Evolutionary conservation across 179 eudicot species (phyloP).

Genomic region (Carnegiea gigantea): DNA sequence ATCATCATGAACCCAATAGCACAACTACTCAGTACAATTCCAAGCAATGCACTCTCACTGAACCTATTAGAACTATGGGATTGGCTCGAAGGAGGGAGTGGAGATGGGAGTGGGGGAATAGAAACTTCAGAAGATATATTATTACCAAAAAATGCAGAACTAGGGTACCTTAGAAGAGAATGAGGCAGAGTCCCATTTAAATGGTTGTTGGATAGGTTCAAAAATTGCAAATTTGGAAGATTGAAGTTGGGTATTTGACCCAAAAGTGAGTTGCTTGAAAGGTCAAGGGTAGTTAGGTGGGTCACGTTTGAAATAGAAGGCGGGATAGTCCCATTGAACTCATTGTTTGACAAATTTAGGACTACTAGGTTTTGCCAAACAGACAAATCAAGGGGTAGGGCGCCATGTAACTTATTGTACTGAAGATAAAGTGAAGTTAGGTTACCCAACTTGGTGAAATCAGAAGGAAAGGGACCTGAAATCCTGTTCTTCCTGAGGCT

Average conservation of each 20-base stretch:
- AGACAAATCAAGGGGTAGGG: constrained; percentile 42
- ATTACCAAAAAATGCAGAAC: constrained; percentile 59
- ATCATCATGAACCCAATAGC: constrained; percentile 33
- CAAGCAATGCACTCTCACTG: constrained; percentile 54
- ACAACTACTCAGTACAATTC: constrained; percentile 49
- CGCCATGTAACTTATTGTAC: constrained; percentile 43
- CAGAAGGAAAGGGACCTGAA: constrained; percentile 55
- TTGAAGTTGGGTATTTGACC: constrained; percentile 64
- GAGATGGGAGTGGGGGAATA: constrained; percentile 38
- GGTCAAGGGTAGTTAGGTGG: constrained; percentile 55
- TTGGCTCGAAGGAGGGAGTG: constrained; percentile 25
- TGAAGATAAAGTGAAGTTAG: constrained; percentile 48
- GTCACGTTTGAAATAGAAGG: constrained; percentile 45
- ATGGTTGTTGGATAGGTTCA: constrained; percentile 66
- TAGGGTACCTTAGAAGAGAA: constrained; percentile 59
- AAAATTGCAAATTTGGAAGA: constrained; percentile 41
- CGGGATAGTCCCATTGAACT: constrained; percentile 53
- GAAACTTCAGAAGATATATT: constrained; percentile 35
- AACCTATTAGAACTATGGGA: constrained; percentile 36
- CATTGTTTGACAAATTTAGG: constrained; percentile 50
- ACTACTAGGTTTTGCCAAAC: constrained; percentile 42
- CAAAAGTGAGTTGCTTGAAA: constrained; percentile 65
- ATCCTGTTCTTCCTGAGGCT: constrained; percentile 48
- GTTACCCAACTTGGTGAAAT: constrained; percentile 42
- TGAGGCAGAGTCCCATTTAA: constrained; percentile 62